These are phyloP conservation scores for Arxiozyma heterogenica DNA, from an alignment of 1,139 yeast species.

Conservation along the genomic window DNA sequence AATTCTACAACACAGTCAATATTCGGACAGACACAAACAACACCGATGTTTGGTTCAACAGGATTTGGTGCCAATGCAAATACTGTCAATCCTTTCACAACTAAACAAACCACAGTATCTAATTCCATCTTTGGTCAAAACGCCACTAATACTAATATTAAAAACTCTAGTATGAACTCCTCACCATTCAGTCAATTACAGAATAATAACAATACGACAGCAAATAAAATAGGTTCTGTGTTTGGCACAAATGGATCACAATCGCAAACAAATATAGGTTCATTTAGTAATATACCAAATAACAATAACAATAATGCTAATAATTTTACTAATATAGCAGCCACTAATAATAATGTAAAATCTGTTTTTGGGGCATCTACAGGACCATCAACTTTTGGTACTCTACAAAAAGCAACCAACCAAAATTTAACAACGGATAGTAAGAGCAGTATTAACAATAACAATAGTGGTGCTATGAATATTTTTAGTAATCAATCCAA, in stretches of 20 bases:
- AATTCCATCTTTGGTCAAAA: not conserved
- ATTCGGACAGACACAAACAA: conserved; percentile 6
- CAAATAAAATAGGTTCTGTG: not conserved
- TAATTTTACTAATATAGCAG: not conserved
- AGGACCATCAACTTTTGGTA: conserved; percentile 5
- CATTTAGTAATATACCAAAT: not conserved
- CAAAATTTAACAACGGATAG: not conserved
- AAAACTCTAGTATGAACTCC: not conserved
- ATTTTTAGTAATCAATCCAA: not conserved
- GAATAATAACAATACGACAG: not conserved
- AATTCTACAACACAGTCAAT: conserved; percentile 2
- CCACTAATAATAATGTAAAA: not conserved
- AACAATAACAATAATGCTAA: not conserved
- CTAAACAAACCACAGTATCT: not conserved
- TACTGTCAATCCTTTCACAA: conserved; percentile 2
- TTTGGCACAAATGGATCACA: not conserved
- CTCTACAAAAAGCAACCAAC: conserved; percentile 2
- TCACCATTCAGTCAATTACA: not conserved
- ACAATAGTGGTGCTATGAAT: not conserved
- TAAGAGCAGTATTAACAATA: not conserved
- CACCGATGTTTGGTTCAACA: not conserved
- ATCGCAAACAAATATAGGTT: not conserved
- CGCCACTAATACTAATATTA: not conserved
- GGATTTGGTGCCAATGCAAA: conserved; percentile 3
- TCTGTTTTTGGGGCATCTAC: not conserved